Evolutionary conservation across 2,329 filamentous ascomycete species (phyloP).

Genomic region (Penicillium digitatum): DNA sequence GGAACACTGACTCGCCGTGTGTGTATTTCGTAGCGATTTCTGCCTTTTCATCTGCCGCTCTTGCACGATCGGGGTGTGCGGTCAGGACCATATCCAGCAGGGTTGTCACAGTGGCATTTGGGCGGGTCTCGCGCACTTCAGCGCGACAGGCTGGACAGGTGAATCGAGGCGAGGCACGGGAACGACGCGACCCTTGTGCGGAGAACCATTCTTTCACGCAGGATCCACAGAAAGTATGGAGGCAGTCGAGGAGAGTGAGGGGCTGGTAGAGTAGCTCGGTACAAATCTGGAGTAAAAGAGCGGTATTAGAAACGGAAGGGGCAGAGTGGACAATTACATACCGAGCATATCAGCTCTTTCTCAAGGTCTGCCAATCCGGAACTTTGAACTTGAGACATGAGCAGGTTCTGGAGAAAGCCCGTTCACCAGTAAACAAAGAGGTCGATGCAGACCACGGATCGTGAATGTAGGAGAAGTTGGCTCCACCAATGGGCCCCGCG

Average conservation of each 20-base stretch:
- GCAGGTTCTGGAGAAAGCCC: not conserved
- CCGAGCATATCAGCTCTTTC: slow-evolving; percentile 91
- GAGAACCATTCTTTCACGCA: slow-evolving; percentile 96
- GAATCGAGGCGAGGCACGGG: slow-evolving; percentile 54
- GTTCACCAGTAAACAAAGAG: slow-evolving; percentile 1
- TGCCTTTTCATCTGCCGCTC: slow-evolving; percentile 66
- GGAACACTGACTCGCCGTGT: slow-evolving; percentile 76
- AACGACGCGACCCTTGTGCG: slow-evolving; percentile 63
- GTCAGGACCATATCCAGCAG: slow-evolving; percentile 82
- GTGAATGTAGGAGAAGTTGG: slow-evolving; percentile 6
- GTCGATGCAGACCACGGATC: not conserved
- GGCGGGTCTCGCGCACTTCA: slow-evolving; percentile 76
- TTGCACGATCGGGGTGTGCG: slow-evolving; percentile 71
- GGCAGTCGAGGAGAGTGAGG: slow-evolving; percentile 83
- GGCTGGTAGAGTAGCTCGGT: slow-evolving; percentile 91
- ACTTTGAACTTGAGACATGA: slow-evolving; percentile 13
- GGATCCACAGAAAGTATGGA: slow-evolving; percentile 93
- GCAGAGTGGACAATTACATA: slow-evolving; percentile 50
- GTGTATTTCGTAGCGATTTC: slow-evolving; percentile 74
- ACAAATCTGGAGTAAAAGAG: slow-evolving; percentile 66
- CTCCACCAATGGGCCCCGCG: slow-evolving; percentile 2
- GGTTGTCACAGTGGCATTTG: slow-evolving; percentile 86
- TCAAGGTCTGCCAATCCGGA: slow-evolving; percentile 65
- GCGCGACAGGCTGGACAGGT: slow-evolving; percentile 94
- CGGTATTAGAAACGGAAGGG: slow-evolving; percentile 16